These are phyloP conservation scores for Naumovozyma castellii DNA, from an alignment of 805 yeast species.

Conservation along the genomic window DNA sequence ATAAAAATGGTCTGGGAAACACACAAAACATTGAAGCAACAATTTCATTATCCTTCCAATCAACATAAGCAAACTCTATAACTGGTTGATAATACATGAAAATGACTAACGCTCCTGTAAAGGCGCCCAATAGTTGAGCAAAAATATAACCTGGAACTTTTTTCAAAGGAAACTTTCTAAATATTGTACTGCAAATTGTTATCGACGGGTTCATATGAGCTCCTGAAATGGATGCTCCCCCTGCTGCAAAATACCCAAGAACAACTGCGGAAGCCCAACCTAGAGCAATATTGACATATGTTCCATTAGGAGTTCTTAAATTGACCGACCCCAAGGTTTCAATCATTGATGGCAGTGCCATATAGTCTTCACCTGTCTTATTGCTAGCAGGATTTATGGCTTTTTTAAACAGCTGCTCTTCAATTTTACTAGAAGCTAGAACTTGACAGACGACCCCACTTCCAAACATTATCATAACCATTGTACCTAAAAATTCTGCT, in stretches of 20 bases:
- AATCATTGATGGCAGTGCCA: background rate
- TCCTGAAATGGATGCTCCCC: conserved; percentile 44
- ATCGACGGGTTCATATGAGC: conserved; percentile 51
- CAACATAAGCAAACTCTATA: conserved; percentile 18
- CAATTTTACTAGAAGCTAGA: conserved; percentile 14
- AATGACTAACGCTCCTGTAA: conserved; percentile 37
- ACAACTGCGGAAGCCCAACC: conserved; percentile 50
- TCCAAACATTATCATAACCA: conserved; percentile 39
- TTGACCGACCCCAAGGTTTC: background rate
- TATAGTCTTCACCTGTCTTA: too few relatives aligned
- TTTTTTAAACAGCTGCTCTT: conserved; percentile 19
- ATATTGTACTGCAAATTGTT: conserved; percentile 38
- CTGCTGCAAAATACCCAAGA: conserved; percentile 41
- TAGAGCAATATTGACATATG: conserved; percentile 35
- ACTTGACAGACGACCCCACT: conserved; percentile 42
- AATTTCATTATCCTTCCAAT: conserved; percentile 20
- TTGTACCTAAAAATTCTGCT: conserved; percentile 45
- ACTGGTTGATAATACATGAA: conserved; percentile 38
- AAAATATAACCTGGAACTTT: conserved; percentile 38
- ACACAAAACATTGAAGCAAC: conserved; percentile 41
- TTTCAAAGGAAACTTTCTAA: conserved; percentile 43
- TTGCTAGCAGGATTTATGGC: conserved; percentile 4
- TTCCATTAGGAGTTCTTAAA: conserved; percentile 26
- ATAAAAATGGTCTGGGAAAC: conserved; percentile 34
- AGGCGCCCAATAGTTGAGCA: conserved; percentile 43